phyloP scores from a whole-genome alignment of 2,329 filamentous ascomycete species.

The Drechslera avenae region DNA sequence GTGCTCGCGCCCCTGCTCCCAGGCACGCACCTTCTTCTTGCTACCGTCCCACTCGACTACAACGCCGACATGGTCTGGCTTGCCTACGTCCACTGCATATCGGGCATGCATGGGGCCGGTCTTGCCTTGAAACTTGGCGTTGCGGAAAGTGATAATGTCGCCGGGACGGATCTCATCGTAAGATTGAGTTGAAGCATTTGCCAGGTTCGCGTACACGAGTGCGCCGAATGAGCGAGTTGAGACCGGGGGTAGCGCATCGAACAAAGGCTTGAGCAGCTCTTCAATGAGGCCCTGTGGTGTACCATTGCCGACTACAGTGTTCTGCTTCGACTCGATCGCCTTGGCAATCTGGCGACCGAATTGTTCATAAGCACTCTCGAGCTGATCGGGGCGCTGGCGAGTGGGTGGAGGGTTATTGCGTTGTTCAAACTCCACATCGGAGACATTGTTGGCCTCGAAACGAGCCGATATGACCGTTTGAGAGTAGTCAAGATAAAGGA shows the following conservation, averaged over 20 bases:
- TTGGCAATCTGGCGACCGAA: constrained; percentile 81
- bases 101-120: constrained; percentile 95
- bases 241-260: constrained; percentile 77
- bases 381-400: constrained; percentile 84
- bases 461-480: constrained; percentile 85
- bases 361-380: constrained; percentile 81
- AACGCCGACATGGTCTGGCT: constrained; percentile 84
- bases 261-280: constrained; percentile 75
- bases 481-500: constrained; percentile 96
- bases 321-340: constrained; percentile 72
- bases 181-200: constrained; percentile 88
- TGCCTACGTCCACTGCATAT: constrained; percentile 86
- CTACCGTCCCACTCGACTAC: constrained; percentile 98
- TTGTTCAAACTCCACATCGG: constrained; percentile 78
- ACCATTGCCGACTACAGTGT: constrained; percentile 82
- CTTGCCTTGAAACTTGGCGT: constrained; percentile 93
- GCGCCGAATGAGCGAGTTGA: constrained; percentile 91
- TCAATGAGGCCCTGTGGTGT: constrained; percentile 76
- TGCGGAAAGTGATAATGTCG: constrained; percentile 90
- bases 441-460: constrained; percentile 76
- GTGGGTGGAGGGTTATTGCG: constrained; percentile 83
- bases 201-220: constrained; percentile 90
- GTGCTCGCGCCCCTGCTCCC: constrained; percentile 93
- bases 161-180: constrained; percentile 92
- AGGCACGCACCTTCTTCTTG: constrained; percentile 94